Base-by-base conservation (phyloP, 176 grass and related monocot genomes). In the Avena insularis region DNA sequence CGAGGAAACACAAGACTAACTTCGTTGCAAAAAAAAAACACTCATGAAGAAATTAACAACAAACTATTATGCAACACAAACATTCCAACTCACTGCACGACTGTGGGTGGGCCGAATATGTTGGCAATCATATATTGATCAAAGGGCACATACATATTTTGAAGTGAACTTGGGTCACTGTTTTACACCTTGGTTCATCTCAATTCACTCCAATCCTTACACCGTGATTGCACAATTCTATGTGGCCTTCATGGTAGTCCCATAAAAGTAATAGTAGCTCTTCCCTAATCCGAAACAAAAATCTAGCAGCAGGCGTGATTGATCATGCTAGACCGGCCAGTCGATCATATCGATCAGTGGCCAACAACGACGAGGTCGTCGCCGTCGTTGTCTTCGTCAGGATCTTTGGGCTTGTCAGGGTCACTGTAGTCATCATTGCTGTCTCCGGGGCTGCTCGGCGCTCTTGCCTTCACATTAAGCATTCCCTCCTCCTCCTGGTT, bases 401-500 rank as follows among this genome's bases (percentile, higher is more conserved):
- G 3, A 17, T 88, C 88, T 58, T 50, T 13, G n/a, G 94, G 88
- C 51, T 83, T 36, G 54, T 97, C 94, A 5, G 86, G 75, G 19
- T 81, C 89, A 65, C 72, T 87, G 81, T 92, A 93, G 48, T 89
- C 89, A 27, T 82, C 81, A 47, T 55, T 50, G 19, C 56, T 9
- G 50, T 59, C 67, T 29, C 55, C 35, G 45, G 87, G 81, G 45
- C 23, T 49, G 31, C 67, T 19, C 29, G 90, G 83, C 51, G 53
- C 63, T 61, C 31, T 65, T 58, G 61, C 84, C 6, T 67, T 80
- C 31, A 90, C 71, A 31, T 54, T 88, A 69, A 84, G 60, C 0
- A 74, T 17, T 1, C 67, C 61, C 49, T 89, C 92, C 90, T 97
- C 92, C 89, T 90, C 92, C 84, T 87, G 82, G 85, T 92, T 97